A percentile compares a stretch with the other conserved stretches of the same genome.
Conservation (phyloP, 805 yeast genomes). For the Candida stauntonica region DNA sequence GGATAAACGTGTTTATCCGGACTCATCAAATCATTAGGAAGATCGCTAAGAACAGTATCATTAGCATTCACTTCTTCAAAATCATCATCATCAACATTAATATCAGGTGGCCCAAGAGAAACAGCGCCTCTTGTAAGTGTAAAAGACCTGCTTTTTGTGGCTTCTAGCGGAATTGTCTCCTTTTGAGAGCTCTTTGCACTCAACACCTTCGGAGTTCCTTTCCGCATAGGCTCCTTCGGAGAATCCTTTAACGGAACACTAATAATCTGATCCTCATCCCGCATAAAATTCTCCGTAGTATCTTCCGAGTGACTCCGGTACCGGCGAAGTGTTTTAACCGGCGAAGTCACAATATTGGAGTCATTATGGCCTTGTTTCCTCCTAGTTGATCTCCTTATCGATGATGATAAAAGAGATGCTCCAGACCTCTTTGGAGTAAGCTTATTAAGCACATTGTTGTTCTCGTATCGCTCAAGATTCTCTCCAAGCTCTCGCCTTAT, state of each 20-base stretch:
- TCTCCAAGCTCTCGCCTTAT: conserved; percentile 12
- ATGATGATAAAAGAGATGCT: no score
- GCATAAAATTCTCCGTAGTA: background rate
- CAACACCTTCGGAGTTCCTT: conserved; percentile 22
- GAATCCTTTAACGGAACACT: conserved; percentile 21
- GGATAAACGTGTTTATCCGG: conserved; percentile 26
- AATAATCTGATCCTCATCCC: conserved; percentile 1
- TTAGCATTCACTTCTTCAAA: conserved; percentile 8
- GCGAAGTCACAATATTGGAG: conserved; percentile 23
- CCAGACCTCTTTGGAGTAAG: conserved; percentile 21
- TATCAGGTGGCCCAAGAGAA: conserved; percentile 1
- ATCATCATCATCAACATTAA: conserved; percentile 5
- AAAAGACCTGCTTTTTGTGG: conserved; percentile 5
- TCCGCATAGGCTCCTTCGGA: conserved; percentile 19
- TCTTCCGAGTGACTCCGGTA: conserved; percentile 14
- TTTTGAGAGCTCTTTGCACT: conserved; percentile 6
- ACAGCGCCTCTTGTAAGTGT: conserved; percentile 3
- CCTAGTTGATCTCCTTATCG: conserved; percentile 5
- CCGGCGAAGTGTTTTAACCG: conserved; percentile 20
- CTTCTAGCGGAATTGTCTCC: background rate
- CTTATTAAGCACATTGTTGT: conserved; percentile 18
- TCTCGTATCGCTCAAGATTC: conserved; percentile 19
- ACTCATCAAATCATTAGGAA: conserved; percentile 24
- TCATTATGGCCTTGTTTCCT: conserved; percentile 13
- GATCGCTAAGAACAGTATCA: conserved; percentile 20